A percentile compares a stretch with the other conserved stretches of the same genome.
Evolutionary conservation across 1,284 basidiomycete genomes (phyloP).

Genomic region (Cryptococcus sp.): DNA sequence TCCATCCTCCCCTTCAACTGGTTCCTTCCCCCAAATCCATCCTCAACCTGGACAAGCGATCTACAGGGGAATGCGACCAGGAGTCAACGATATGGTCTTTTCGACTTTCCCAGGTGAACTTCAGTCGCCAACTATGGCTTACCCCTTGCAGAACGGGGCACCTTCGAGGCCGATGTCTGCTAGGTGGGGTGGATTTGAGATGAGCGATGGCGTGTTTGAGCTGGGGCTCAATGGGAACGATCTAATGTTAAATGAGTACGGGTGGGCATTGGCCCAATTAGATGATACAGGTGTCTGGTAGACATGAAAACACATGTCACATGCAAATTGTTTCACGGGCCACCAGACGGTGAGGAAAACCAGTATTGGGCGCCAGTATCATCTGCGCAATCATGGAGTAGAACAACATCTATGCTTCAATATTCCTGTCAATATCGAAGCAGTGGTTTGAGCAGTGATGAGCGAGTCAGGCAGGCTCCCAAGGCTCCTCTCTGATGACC

Average conservation of each 20-base stretch:
- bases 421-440: no score
- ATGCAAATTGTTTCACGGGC: no score
- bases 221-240: background rate
- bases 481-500: no score
- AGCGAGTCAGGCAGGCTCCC: no score
- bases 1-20: slow-evolving; percentile 24
- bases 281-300: background rate
- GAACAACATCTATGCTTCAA: no score
- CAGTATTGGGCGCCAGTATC: no score
- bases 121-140: background rate
- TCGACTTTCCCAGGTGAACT: background rate
- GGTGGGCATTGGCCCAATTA: background rate
- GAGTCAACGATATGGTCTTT: background rate
- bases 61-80: slow-evolving; percentile 1
- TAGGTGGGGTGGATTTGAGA: background rate
- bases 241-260: slow-evolving; percentile 13
- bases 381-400: no score
- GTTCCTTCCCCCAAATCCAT: slow-evolving; percentile 1
- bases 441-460: no score
- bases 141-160: background rate
- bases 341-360: no score
- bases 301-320: no score
- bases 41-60: background rate
- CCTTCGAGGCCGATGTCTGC: no score
- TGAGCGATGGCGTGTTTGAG: slow-evolving; percentile 1